Evolutionary conservation across 2,329 filamentous ascomycete species (phyloP).

Genomic region (Pyrenochaeta sp.): DNA sequence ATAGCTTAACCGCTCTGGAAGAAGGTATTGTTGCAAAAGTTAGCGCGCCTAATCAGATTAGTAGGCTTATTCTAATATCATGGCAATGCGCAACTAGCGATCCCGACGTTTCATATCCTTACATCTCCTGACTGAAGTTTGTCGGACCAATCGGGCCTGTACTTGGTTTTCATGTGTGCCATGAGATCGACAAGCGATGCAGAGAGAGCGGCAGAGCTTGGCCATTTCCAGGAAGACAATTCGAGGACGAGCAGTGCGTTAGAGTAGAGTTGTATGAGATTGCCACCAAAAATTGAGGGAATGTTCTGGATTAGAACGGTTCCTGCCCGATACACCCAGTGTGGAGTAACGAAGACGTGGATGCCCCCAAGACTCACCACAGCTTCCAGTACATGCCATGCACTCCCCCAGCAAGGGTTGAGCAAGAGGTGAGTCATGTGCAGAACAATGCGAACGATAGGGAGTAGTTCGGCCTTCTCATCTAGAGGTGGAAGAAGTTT

Average conservation of each 20-base stretch:
- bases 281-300: constrained; percentile 35
- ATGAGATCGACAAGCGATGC: constrained; percentile 42
- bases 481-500: constrained; percentile 38
- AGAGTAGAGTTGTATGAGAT: constrained; percentile 46
- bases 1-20: too few relatives aligned
- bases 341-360: constrained; percentile 44
- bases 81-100: constrained; percentile 1
- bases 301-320: constrained; percentile 45
- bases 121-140: constrained; percentile 36
- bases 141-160: constrained; percentile 36
- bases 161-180: constrained; percentile 43
- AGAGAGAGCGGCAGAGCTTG: constrained; percentile 38
- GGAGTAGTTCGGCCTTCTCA: constrained; percentile 30
- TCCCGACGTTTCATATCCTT: constrained; percentile 31
- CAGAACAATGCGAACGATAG: constrained; percentile 37
- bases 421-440: constrained; percentile 45
- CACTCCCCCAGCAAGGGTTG: constrained; percentile 43
- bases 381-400: constrained; percentile 41
- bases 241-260: constrained; percentile 47
- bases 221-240: constrained; percentile 45
- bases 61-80: constrained; percentile 8
- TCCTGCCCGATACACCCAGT: constrained; percentile 47
- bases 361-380: constrained; percentile 42
- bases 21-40: not conserved
- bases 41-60: constrained; percentile 6